phyloP scores from a whole-genome alignment of 257 asterid species.

The Rauvolfia tetraphylla region DNA sequence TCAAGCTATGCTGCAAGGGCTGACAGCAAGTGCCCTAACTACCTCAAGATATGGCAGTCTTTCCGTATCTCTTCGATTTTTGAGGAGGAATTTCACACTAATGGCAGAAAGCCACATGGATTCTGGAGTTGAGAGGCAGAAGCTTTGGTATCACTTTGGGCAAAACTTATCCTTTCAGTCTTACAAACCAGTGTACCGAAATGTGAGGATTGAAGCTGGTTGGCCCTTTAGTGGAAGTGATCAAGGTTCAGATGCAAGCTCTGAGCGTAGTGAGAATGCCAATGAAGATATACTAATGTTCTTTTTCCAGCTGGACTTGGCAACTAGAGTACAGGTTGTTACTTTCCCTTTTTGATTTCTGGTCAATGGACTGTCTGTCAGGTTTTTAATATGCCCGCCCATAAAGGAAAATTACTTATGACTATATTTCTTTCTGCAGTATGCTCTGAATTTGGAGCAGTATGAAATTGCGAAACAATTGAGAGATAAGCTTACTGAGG shows the following conservation, averaged over 20 bases:
- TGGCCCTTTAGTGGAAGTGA: constrained; percentile 75
- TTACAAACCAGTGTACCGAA: constrained; percentile 32
- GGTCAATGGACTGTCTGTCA: neutral
- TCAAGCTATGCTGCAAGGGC: constrained; percentile 43
- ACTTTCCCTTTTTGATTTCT: neutral
- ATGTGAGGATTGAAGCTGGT: constrained; percentile 66
- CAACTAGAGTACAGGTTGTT: constrained; percentile 89
- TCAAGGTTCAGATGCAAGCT: constrained; percentile 58
- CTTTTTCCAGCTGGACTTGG: constrained; percentile 92
- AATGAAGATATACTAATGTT: constrained; percentile 93
- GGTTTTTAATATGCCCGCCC: neutral
- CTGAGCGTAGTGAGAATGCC: constrained; percentile 84
- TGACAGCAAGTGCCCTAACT: constrained; percentile 46
- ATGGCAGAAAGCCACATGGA: constrained; percentile 29
- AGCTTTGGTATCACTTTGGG: constrained; percentile 32
- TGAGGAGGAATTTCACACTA: constrained; percentile 40
- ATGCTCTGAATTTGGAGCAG: constrained; percentile 93
- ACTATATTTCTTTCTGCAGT: constrained; percentile 47
- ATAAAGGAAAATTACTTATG: neutral
- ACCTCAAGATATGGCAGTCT: constrained; percentile 50
- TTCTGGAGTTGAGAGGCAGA: constrained; percentile 42
- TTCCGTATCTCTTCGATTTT: constrained; percentile 36
- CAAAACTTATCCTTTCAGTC: constrained; percentile 33
- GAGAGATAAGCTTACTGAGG: constrained; percentile 93
- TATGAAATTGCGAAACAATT: constrained; percentile 82